Evolutionary conservation across 495 filamentous ascomycete species (phyloP).

Genomic region (Hypoxylon lienhwacheense): DNA sequence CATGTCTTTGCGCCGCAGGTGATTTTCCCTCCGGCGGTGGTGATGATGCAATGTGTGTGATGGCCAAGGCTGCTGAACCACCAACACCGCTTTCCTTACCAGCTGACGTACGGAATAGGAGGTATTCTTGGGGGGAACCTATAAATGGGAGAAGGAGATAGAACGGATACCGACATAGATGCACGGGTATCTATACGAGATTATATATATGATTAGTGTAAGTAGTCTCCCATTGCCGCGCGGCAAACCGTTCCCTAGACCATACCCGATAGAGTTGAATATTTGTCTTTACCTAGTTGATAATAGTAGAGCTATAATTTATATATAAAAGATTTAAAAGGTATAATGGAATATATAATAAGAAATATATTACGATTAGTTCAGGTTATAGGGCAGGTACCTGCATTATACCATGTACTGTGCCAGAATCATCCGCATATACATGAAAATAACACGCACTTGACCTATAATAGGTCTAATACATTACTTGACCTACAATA

Average conservation of each 20-base stretch:
- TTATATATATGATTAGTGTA: no score
- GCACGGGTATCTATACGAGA: neutral
- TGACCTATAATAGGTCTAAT: no score
- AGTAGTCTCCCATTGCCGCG: conserved; percentile 25
- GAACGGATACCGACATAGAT: neutral
- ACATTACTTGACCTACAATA: no score
- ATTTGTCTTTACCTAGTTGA: no score
- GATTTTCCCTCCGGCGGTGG: neutral
- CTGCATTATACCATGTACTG: no score
- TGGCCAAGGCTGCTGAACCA: neutral
- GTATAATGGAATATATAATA: no score
- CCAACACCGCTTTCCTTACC: neutral
- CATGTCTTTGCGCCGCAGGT: neutral
- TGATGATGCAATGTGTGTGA: neutral
- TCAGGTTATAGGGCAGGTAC: no score
- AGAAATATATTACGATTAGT: no score
- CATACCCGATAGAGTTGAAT: conserved; percentile 14
- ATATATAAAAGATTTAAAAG: no score
- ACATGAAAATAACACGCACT: no score
- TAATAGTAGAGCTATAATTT: conserved; percentile 2
- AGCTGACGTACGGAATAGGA: conserved; percentile 20
- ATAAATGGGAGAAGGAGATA: neutral
- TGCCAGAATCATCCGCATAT: no score
- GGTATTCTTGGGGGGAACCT: no score
- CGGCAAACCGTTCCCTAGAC: conserved; percentile 26